Evolutionary conservation across 495 filamentous ascomycete species (phyloP), one percentile per base, ranked within the genome.

Genomic region (Penicillium cataractarum): DNA sequence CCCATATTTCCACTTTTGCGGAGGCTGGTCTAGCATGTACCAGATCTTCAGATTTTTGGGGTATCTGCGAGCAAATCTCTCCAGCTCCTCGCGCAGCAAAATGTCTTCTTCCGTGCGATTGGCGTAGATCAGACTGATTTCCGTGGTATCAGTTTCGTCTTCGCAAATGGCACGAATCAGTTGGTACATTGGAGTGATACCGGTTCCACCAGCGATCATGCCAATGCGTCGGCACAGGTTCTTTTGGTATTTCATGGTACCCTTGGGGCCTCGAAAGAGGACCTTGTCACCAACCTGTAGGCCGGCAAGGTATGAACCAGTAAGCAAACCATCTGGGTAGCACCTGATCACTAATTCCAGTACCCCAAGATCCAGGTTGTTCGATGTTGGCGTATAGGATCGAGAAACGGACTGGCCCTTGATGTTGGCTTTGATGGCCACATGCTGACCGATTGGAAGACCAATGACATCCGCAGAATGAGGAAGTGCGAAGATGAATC

Each of bases 161-260:
- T 81, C 74, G 63, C 78, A 78, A 35, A 85, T 83, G 42, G 76
- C 76, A 13, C 76, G 76, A 55, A 83, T 76, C 22, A 84, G 67
- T 64, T 79, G 79, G 67, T 74, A 84, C 76, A 83, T 82, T 13
- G 83, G 83, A 22, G 83, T 85, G 35, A 86, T 83, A 6, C 82
- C 83, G 27, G 64, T 62, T 24, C 64, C 64, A 13, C 64, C 64
- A 6, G 79, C 82, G n/a, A 84, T 65, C 69, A 83, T 76, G 3
- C 80, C 76, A 42, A 85, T 70, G 15, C 63, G 55, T 55, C 71
- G 67, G 51, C 65, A 67, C 22, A 69, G 62, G 24, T 66, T 72
- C 26, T 64, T 72, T 10, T 49, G 55, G 46, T 82, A 80, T 24
- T 68, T 65, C 74, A 79, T 79, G 13, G 73, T 69, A 44, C 79